Percentiles rank a stretch among this genome's conserved stretches.
Conservation (phyloP, 768 basidiomycete species). For the Clitopilus hobsonii region DNA sequence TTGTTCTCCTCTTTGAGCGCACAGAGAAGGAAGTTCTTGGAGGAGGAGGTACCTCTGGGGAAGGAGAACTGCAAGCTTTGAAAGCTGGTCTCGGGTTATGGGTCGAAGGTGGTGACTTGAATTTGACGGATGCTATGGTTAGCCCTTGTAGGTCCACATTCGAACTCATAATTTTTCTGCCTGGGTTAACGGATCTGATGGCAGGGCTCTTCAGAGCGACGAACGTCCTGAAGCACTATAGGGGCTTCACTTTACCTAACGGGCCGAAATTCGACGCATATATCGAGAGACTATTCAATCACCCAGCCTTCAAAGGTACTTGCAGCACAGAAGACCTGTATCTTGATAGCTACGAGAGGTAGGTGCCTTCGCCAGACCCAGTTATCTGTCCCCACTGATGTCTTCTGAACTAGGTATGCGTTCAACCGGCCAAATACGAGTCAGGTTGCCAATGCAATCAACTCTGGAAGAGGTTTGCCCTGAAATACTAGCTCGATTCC, state of each 20-base stretch:
- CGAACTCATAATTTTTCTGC: too few relatives aligned
- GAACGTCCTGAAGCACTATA: slow-evolving; percentile 61
- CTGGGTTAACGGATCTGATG: background rate
- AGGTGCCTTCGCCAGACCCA: slow-evolving; percentile 7
- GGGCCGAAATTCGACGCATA: slow-evolving; percentile 48
- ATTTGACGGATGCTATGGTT: slow-evolving; percentile 63
- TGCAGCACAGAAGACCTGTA: slow-evolving; percentile 67
- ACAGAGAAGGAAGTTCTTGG: slow-evolving; percentile 41
- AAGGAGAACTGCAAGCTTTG: slow-evolving; percentile 33
- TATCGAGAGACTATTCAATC: slow-evolving; percentile 46
- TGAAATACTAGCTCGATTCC: too few relatives aligned
- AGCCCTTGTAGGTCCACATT: slow-evolving; percentile 51
- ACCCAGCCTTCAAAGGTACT: slow-evolving; percentile 62
- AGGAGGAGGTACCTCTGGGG: slow-evolving; percentile 32
- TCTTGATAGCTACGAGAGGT: slow-evolving; percentile 70
- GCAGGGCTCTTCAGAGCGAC: slow-evolving; percentile 66
- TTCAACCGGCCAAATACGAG: slow-evolving; percentile 76
- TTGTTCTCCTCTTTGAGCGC: slow-evolving; percentile 54
- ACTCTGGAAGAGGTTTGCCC: slow-evolving; percentile 57
- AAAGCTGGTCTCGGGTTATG: slow-evolving; percentile 51
- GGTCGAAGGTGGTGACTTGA: slow-evolving; percentile 52
- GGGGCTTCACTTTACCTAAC: slow-evolving; percentile 55
- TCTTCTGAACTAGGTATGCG: slow-evolving; percentile 48
- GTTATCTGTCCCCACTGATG: background rate
- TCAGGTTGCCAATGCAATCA: slow-evolving; percentile 73